These are phyloP conservation scores for Leptoxyphium fumago DNA, from an alignment of 2,329 filamentous ascomycete species.

Conservation along the genomic window DNA sequence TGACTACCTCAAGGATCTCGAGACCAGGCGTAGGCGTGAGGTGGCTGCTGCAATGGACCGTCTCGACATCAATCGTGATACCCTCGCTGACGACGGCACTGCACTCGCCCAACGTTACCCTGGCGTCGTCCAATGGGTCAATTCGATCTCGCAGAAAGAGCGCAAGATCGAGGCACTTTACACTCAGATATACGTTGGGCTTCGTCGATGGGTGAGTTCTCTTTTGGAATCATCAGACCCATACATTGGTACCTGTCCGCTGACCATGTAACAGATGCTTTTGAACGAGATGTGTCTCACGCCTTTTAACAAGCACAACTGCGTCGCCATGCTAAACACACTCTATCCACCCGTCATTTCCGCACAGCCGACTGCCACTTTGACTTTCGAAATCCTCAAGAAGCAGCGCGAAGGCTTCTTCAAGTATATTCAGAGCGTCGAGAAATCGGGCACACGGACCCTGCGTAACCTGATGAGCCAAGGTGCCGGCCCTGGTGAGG, in stretches of 20 bases:
- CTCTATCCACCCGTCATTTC: constrained; percentile 44
- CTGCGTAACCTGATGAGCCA: constrained; percentile 40
- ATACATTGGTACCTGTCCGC: neutral
- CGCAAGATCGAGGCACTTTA: constrained; percentile 41
- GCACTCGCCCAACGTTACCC: constrained; percentile 37
- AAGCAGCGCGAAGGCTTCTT: constrained; percentile 48
- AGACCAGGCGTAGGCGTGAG: constrained; percentile 44
- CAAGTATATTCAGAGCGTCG: constrained; percentile 44
- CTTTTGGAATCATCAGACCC: neutral
- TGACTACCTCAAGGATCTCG: constrained; percentile 51
- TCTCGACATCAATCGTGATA: constrained; percentile 34
- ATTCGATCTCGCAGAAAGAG: constrained; percentile 29
- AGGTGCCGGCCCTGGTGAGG: constrained; percentile 35
- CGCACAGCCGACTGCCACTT: constrained; percentile 34
- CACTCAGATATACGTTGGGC: constrained; percentile 44
- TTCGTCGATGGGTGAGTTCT: constrained; percentile 46
- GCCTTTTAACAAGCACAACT: constrained; percentile 51
- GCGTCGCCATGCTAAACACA: constrained; percentile 53
- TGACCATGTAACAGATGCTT: constrained; percentile 32
- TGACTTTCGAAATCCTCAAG: constrained; percentile 38
- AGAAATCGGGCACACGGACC: constrained; percentile 39
- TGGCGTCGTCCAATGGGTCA: constrained; percentile 41
- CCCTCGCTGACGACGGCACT: constrained; percentile 31
- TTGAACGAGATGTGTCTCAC: constrained; percentile 49
- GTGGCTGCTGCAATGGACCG: constrained; percentile 39